Base-by-base conservation (phyloP, 2,329 filamentous ascomycete species). In the Hirsutella rhossiliensis region DNA sequence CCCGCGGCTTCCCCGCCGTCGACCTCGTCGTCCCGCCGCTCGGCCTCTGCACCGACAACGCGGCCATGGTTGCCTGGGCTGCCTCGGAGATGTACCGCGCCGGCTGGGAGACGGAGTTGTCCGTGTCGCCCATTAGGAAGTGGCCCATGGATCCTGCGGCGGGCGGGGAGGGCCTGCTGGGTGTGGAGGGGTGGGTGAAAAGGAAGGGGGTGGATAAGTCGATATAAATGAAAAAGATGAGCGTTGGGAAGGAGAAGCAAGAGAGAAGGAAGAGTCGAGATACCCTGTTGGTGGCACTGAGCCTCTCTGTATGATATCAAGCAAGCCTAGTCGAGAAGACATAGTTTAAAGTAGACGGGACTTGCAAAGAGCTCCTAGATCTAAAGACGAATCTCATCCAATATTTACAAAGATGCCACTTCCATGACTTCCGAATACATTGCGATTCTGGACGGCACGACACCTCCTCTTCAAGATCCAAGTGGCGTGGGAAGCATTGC, bases 1-100 rank as follows among this genome's bases (percentile, higher is more conserved):
- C 69, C n/a, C 75, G 83, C 38, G 85, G 85, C 0, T 82, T 78
- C 56, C 56, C 58, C 0, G 54, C 77, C 50, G 60, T 94, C 27
- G 54, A 71, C 11, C 61, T 96, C 8, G 64, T 82, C 28, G 84
- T 83, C 44, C 90, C 92, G n/a, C 88, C 88, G 3, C 63, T 76
- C 11, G 69, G 72, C 37, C 71, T 90, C 43, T 97, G 92, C 58
- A 96, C 87, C 0, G 92, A 98, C 57, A 97, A 98, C 62, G 92
- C 92, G 12, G 87, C 88, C 40, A 98, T 98, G 92, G 89, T 97
- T 59, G 90, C 84, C 2, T 97, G 92, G 90, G 73, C 89, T 1
- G 92, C 84, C 0, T 74, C 89, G 51, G 89, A 97, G 64, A 96
- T 98, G 89, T 96, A 76, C 56, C 75, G 84, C 61, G 78, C 76